These are phyloP conservation scores for Magnolia officinalis DNA, from an alignment of 164 flowering plant genomes.

Conservation along the genomic window DNA sequence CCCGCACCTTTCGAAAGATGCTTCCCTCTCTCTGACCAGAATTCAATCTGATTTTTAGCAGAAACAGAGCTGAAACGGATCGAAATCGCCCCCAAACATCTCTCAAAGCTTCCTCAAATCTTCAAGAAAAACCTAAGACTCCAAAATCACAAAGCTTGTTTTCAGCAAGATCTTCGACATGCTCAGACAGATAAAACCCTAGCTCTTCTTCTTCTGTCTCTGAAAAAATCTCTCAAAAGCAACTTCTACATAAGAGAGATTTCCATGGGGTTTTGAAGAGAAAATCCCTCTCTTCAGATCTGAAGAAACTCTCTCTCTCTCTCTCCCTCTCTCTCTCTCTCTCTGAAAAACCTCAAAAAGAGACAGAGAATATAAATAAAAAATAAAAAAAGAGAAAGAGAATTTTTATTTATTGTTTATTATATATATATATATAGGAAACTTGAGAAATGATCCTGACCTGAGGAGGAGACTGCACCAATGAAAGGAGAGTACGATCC, in stretches of 20 bases:
- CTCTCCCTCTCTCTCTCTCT: constrained; percentile 2
- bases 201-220: neutral
- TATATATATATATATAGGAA: no score
- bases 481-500: neutral
- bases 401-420: neutral
- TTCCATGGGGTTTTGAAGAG: neutral
- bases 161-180: neutral
- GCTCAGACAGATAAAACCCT: neutral
- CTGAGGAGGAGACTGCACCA: neutral
- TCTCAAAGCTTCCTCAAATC: neutral
- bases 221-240: neutral
- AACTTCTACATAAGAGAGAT: neutral
- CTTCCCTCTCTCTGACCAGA: neutral
- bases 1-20: neutral
- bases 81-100: neutral
- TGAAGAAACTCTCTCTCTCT: neutral
- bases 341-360: constrained; percentile 9
- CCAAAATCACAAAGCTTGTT: neutral
- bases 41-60: neutral
- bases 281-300: constrained; percentile 16
- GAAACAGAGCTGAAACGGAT: neutral
- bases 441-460: neutral
- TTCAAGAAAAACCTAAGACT: neutral
- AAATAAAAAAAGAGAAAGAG: neutral
- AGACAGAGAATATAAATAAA: constrained; percentile 1